A percentile compares a stretch with the other conserved stretches of the same genome.
Evolutionary conservation across 2,329 filamentous ascomycete genomes (phyloP).

Genomic region (Daldinia sp.): DNA sequence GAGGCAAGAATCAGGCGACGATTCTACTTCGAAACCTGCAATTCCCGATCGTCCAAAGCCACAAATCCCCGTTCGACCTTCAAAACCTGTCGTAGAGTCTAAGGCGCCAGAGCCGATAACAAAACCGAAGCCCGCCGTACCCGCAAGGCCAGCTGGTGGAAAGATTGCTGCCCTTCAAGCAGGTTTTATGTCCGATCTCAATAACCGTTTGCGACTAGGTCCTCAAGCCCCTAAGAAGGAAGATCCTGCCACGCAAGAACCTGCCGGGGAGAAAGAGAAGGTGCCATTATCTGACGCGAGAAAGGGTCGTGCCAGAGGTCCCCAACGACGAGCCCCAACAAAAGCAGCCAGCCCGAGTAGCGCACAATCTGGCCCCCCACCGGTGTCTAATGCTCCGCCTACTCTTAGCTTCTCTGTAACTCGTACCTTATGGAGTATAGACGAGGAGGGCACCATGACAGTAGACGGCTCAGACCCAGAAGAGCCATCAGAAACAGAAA

Average conservation of each 20-base stretch:
- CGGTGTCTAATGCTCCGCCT: slow-evolving; percentile 47
- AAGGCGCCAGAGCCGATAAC: slow-evolving; percentile 55
- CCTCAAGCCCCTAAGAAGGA: slow-evolving; percentile 83
- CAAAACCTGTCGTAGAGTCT: slow-evolving; percentile 50
- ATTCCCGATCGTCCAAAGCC: slow-evolving; percentile 67
- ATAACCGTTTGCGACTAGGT: slow-evolving; percentile 86
- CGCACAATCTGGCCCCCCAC: slow-evolving; percentile 42
- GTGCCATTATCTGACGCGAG: slow-evolving; percentile 86
- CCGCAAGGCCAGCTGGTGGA: slow-evolving; percentile 76
- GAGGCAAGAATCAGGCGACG: slow-evolving; percentile 50
- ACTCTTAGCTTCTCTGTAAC: slow-evolving; percentile 58
- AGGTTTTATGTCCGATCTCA: slow-evolving; percentile 91
- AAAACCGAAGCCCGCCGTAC: slow-evolving; percentile 85
- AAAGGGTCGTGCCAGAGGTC: slow-evolving; percentile 89
- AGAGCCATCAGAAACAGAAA: slow-evolving; percentile 12
- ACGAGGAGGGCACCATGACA: slow-evolving; percentile 57
- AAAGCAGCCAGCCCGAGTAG: slow-evolving; percentile 54
- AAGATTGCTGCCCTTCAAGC: slow-evolving; percentile 94
- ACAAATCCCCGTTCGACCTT: slow-evolving; percentile 62
- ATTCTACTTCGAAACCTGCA: slow-evolving; percentile 52
- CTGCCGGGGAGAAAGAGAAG: slow-evolving; percentile 70
- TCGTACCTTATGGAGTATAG: slow-evolving; percentile 61
- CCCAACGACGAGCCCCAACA: slow-evolving; percentile 75
- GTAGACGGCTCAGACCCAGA: slow-evolving; percentile 44
- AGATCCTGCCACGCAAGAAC: slow-evolving; percentile 65